Evolutionary conservation across 164 flowering plant species (phyloP), one percentile per base, ranked within the genome.

Genomic region (Sedum album): DNA sequence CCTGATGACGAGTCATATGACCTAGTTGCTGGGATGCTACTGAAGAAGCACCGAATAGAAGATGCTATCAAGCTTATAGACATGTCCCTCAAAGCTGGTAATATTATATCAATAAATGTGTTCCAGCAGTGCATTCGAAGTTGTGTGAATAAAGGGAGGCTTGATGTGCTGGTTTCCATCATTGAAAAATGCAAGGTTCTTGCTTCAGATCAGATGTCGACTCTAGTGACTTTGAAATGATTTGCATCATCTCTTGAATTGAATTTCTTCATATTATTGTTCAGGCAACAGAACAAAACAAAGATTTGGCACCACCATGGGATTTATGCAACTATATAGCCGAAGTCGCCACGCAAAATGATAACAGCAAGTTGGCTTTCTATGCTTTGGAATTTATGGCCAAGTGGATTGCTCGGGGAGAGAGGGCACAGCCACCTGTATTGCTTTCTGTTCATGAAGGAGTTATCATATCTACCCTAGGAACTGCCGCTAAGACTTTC

Each of bases 121-220:
- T 95, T 95, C 67, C 61, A 65, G 44, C 84, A 81, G 1, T 90
- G 94, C 76, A 87, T 90, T 35, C 14, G 51, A 11, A 82, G 82
- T 67, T 95, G 94, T 80, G 80, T 86, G 61, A 69, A 41, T 33
- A 76, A 78, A 42, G 82, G 89, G 66, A 88, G 86, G 79, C 81
- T 86, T 68, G 99, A 92, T 80, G 77, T 83, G 15, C 75, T 95
- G 87, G 84, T 83, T 38, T 79, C 91, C 21, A 79, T 92, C 71
- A 88, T 95, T 62, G 96, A 87, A 75, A 90, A 77, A 77, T 95
- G 97, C 87, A 92, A 95, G 99, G 97, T 95, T 80, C 11, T 15
- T 44, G 48, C 48, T 44, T 44, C 48, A 44, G 15, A 44, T 44
- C 20, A 44, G 17, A 44, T 9, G 20, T 30, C 48, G 35, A 49